These are phyloP conservation scores for Quercus glauca DNA, from an alignment of 306 rosid species.

Conservation along the genomic window DNA sequence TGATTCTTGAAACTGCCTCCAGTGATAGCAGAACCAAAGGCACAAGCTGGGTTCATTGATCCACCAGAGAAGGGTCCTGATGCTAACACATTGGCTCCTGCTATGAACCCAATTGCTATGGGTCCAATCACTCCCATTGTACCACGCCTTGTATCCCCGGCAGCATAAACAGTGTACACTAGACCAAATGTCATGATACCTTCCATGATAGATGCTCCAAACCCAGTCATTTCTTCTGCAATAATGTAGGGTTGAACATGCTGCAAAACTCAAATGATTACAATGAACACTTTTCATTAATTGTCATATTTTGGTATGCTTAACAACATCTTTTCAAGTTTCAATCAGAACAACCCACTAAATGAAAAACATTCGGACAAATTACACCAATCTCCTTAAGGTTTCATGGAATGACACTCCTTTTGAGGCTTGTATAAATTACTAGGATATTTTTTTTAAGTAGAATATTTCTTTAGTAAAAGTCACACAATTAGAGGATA, in stretches of 20 bases:
- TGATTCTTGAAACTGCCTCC: constrained; percentile 80
- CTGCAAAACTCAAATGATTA: constrained; percentile 29
- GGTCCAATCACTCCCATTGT: constrained; percentile 46
- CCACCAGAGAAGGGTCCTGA: constrained; percentile 88
- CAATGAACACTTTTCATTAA: neutral
- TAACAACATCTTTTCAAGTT: too few relatives aligned
- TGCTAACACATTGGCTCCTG: constrained; percentile 66
- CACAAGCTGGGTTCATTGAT: constrained; percentile 85
- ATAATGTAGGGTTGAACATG: constrained; percentile 60
- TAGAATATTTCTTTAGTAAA: too few relatives aligned
- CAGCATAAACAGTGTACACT: constrained; percentile 72
- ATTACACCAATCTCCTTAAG: too few relatives aligned
- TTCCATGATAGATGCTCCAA: constrained; percentile 85
- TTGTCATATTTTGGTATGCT: too few relatives aligned
- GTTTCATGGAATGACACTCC: too few relatives aligned
- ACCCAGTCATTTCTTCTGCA: constrained; percentile 85
- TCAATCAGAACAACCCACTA: too few relatives aligned
- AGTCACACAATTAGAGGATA: too few relatives aligned
- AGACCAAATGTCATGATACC: constrained; percentile 65
- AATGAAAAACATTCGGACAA: too few relatives aligned
- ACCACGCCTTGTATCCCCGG: constrained; percentile 64
- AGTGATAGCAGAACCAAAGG: constrained; percentile 70
- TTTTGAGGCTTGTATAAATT: too few relatives aligned
- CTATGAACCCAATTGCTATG: constrained; percentile 56
- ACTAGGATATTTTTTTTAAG: too few relatives aligned